A percentile compares a stretch with the other conserved stretches of the same genome.
These are phyloP conservation scores for Collybiopsis luxurians DNA, from an alignment of 768 basidiomycete species.

Conservation along the genomic window DNA sequence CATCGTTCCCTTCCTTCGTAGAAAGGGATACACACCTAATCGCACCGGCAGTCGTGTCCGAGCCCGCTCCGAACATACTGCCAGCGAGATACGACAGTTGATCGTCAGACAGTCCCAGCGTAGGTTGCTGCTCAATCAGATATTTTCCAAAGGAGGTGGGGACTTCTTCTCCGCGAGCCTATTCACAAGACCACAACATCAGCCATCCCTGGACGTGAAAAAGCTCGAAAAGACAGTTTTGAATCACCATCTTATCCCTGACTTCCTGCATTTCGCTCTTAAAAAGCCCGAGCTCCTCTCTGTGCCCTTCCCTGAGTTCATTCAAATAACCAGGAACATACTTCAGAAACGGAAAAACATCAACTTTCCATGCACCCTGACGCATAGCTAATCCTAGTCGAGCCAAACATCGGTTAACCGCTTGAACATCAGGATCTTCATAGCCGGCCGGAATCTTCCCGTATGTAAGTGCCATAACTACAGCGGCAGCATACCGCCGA, in stretches of 20 bases:
- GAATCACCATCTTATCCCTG: constrained; percentile 39
- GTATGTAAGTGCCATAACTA: constrained; percentile 51
- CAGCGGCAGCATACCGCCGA: constrained; percentile 48
- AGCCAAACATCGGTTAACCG: constrained; percentile 44
- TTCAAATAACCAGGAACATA: constrained; percentile 45
- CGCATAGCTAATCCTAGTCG: constrained; percentile 43
- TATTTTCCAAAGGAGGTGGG: constrained; percentile 54
- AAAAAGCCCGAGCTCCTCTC: constrained; percentile 55
- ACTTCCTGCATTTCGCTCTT: constrained; percentile 49
- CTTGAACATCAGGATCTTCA: constrained; percentile 44
- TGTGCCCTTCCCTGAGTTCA: constrained; percentile 54
- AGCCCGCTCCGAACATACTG: constrained; percentile 64
- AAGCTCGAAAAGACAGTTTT: too few species aligned
- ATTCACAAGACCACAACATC: not conserved
- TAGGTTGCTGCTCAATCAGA: constrained; percentile 52
- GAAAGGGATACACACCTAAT: constrained; percentile 14
- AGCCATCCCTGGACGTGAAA: too few species aligned
- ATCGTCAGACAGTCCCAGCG: constrained; percentile 44
- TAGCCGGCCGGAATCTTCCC: constrained; percentile 39
- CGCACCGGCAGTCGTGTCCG: constrained; percentile 40
- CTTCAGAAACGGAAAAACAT: constrained; percentile 42
- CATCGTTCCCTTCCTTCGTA: constrained; percentile 7
- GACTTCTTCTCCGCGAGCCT: constrained; percentile 33
- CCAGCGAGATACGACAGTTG: constrained; percentile 65
- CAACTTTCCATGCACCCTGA: constrained; percentile 46